Evolutionary conservation across 2,329 filamentous ascomycete species (phyloP), one percentile per base, ranked within the genome.

Genomic region (Scedosporium dehoogii): DNA sequence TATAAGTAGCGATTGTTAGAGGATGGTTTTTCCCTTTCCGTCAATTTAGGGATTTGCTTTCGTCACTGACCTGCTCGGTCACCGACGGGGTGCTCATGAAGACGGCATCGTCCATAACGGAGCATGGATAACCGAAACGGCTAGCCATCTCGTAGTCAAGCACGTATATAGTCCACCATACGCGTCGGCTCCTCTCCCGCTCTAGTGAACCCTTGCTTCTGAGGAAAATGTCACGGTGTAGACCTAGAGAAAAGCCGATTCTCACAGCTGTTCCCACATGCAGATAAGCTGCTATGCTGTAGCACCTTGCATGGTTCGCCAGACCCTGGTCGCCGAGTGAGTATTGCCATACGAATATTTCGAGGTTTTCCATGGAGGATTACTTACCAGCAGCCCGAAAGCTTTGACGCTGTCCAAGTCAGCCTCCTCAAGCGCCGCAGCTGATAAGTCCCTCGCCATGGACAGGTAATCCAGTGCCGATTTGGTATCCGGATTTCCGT

Each of bases 61-160:
- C 23, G 23, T n/a, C 6, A 16, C 44, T 38, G 33, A 53, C 59
- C 44, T 60, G 59, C 44, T 60, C 59, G 4, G 58, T 60, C 4
- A 44, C 58, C 16, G 42, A 12, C 16, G 21, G 25, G 7, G 58
- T 60, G 44, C 42, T 60, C 58, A 60, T 51, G 58, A 60, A 60
- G 5, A 60, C 58, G 23, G 58, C 21, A 42, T 60, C 58, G n/a
- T 60, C 58, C 4, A 60, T 60, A 18, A 60, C 44, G n/a, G 42
- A 60, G 25, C 23, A 51, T 16, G 58, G 58, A 44, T 60, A 60
- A 14, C 58, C 58, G 23, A 60, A 60, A 18, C 58, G 58, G 23
- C 44, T 55, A 7, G 59, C 59, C 59, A 60, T 60, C 10, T 60
- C 59, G n/a, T 53, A 38, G 21, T 60, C 59, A 18, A 60, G 44